Evolutionary conservation across 2,329 filamentous ascomycete genomes (phyloP), one percentile per base, ranked within the genome.

Genomic region (Chaetomium sp.): DNA sequence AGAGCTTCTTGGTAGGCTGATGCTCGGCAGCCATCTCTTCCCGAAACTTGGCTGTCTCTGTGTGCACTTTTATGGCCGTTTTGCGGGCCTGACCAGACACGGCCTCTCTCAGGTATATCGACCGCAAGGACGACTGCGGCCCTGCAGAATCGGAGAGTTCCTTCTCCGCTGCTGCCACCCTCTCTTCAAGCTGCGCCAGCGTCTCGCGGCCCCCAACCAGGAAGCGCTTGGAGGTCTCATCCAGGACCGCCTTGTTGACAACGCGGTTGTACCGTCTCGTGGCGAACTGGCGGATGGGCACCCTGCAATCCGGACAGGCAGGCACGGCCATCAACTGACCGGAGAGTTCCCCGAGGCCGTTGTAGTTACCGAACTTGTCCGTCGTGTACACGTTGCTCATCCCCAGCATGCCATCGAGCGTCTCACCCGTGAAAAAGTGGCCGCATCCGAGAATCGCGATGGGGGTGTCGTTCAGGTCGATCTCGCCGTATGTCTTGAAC

Each of bases 181-280:
- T 64, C 1, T 54, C 19, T 19, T 67, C 64, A 1, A 72, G 65
- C 10, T 75, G 65, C 1, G 76, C 76, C 8, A 87, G 75, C 3
- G 76, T 71, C 0, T 78, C 67, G 64, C 79, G 82, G 10, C 76
- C 70, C 7, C 67, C 70, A 8, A 63, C 70, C n/a, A 88, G 81
- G 71, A 90, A 87, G 67, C 85, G 87, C 74, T 88, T 89, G 0
- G 85, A 86, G 0, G 83, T 79, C 71, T 89, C 84, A 61, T 90
- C 86, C 0, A 91, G 78, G 7, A 87, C 76, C 0, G 83, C 85
- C 4, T 83, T 80, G 42, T 85, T 81, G 31, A 89, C 80, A 3
- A 90, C 82, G 10, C 87, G 81, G 16, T 85, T 84, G 70, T 91
- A 91, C 4, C 88, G 79, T 9, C 60, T 65, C 6, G 68, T 70